phyloP scores from a whole-genome alignment of 1,284 basidiomycete genomes.

The Wallemia hederae region DNA sequence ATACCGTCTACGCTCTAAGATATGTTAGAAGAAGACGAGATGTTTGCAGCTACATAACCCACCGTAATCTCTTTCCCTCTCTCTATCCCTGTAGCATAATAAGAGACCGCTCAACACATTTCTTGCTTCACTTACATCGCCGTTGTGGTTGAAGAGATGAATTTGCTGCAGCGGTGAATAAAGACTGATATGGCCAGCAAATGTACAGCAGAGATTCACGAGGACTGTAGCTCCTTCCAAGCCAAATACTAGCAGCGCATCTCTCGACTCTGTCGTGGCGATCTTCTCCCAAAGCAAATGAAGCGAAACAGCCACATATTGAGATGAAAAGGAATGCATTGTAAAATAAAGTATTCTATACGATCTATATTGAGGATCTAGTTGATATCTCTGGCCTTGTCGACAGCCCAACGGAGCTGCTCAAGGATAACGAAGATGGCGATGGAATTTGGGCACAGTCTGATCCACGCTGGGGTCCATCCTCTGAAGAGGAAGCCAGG shows the following conservation, averaged over 20 bases:
- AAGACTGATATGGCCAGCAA: no score
- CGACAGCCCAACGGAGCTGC: slow-evolving; percentile 1
- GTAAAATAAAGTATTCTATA: background rate
- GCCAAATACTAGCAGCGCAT: no score
- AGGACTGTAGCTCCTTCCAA: no score
- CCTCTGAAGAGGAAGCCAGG: background rate
- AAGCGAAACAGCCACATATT: no score
- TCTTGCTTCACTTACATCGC: background rate
- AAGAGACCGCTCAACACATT: background rate
- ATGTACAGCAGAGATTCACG: no score
- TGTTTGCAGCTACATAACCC: background rate
- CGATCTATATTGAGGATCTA: background rate
- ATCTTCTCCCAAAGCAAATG: no score
- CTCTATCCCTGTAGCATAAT: background rate
- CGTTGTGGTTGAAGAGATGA: background rate
- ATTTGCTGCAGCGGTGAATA: no score
- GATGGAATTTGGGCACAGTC: background rate
- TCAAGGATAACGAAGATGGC: slow-evolving; percentile 9
- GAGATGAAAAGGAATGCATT: background rate
- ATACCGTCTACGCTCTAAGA: background rate
- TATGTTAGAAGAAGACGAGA: background rate
- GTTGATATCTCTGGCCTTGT: background rate
- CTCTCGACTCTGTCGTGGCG: no score
- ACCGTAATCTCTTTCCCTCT: background rate
- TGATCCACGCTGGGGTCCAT: slow-evolving; percentile 9